phyloP scores from a whole-genome alignment of 108 stramenopile genomes.

The Nannochloropsis gaditana region DNA sequence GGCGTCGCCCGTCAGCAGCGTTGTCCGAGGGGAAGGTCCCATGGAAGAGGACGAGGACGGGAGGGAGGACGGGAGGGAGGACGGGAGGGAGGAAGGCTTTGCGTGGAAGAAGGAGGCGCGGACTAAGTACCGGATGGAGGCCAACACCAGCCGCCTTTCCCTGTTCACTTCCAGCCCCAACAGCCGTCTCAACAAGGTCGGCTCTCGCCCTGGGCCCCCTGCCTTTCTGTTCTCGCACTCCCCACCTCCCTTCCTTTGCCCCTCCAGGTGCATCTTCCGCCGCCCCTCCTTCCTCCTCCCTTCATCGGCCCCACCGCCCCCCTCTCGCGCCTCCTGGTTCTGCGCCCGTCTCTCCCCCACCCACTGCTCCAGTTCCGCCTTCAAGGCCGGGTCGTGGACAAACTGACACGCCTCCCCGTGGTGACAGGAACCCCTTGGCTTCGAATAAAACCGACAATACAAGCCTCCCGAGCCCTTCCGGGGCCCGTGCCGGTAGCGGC shows the following conservation, averaged over 20 bases:
- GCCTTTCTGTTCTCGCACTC: not conserved
- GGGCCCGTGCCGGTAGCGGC: not conserved
- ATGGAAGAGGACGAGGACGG: too few relatives aligned
- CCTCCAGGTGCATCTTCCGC: not conserved
- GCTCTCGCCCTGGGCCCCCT: not conserved
- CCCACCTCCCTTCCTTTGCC: not conserved
- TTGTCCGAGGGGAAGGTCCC: too few relatives aligned
- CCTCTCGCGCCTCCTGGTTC: not conserved
- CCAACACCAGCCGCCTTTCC: not conserved
- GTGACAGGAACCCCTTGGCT: not conserved
- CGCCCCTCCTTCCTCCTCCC: not conserved
- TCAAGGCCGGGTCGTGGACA: not conserved
- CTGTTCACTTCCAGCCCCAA: not conserved
- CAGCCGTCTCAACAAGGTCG: conserved; percentile 3
- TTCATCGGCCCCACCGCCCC: not conserved
- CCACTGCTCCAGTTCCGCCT: conserved; percentile 1
- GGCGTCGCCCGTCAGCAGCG: too few relatives aligned
- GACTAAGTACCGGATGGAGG: not conserved
- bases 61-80: not conserved
- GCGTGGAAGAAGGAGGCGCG: not conserved
- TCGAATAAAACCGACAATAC: not conserved
- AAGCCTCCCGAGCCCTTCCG: not conserved
- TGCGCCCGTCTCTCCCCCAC: conserved; percentile 10
- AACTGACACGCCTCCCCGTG: conserved; percentile 1
- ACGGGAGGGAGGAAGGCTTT: not conserved